phyloP scores from a whole-genome alignment of 2,329 filamentous ascomycete genomes.

The Leptographium procerum region DNA sequence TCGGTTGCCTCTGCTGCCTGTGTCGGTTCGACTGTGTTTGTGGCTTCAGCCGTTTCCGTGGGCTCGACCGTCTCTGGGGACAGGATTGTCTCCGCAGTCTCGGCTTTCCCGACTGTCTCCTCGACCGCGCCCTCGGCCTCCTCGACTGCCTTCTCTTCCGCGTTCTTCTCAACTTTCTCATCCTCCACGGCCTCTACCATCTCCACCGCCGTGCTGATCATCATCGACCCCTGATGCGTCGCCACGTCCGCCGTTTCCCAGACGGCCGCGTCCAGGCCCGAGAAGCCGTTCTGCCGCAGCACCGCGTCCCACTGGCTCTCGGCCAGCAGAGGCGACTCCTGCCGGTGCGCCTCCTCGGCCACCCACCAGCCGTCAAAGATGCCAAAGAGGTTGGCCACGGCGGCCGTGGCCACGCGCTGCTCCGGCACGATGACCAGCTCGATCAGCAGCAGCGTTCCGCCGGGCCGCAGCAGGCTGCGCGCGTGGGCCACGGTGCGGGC shows the following conservation, averaged over 20 bases:
- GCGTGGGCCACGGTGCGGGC: constrained; percentile 14
- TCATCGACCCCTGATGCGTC: constrained; percentile 12
- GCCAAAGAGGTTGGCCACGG: constrained; percentile 12
- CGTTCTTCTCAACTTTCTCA: not conserved
- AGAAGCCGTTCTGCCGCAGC: constrained; percentile 9
- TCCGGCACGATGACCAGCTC: constrained; percentile 11
- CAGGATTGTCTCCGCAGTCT: no score
- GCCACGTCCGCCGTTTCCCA: constrained; percentile 12
- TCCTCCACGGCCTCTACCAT: not conserved
- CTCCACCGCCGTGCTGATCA: constrained; percentile 10
- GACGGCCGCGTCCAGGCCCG: constrained; percentile 10
- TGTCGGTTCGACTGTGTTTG: no score
- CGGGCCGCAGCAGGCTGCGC: constrained; percentile 16
- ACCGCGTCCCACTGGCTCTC: constrained; percentile 11
- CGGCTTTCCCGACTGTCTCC: not conserved
- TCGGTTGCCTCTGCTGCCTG: no score
- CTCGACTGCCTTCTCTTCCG: not conserved
- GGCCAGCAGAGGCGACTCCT: constrained; percentile 11
- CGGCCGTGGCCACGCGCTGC: constrained; percentile 8
- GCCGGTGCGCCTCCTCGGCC: constrained; percentile 10
- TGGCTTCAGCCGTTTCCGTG: not conserved
- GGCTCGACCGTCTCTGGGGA: no score
- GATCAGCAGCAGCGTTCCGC: constrained; percentile 11
- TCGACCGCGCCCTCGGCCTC: not conserved
- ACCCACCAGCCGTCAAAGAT: constrained; percentile 14